Evolutionary conservation across 73 alveolate species (phyloP).

Genomic region (Stentor coeruleus): DNA sequence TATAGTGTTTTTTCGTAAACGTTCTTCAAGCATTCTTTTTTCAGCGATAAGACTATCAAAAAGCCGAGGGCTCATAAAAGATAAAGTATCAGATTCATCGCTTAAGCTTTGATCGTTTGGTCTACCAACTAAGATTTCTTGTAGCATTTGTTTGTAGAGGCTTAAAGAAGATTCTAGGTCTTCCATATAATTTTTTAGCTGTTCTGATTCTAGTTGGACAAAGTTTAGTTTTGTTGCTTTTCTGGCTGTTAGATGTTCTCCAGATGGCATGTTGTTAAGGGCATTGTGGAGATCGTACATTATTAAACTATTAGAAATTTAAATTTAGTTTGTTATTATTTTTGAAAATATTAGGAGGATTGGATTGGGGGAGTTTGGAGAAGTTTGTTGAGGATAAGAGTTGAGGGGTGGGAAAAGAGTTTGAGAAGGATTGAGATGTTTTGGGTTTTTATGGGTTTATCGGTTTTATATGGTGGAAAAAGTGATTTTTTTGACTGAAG

Average conservation of each 20-base stretch:
- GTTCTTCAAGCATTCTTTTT: constrained; percentile 1
- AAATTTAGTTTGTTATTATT: neutral
- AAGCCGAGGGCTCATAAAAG: constrained; percentile 2
- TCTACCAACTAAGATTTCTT: neutral
- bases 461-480: no score
- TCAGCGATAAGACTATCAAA: constrained; percentile 10
- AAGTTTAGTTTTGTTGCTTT: neutral
- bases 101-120: neutral
- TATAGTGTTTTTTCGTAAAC: neutral
- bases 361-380: neutral
- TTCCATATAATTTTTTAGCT: neutral
- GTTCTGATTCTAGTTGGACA: neutral
- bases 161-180: constrained; percentile 16
- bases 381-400: neutral
- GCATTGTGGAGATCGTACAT: constrained; percentile 10
- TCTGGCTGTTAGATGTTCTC: neutral
- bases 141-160: neutral
- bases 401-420: neutral
- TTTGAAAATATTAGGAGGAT: neutral
- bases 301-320: neutral
- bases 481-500: no score
- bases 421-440: no score
- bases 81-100: constrained; percentile 19
- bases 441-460: no score
- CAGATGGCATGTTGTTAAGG: constrained; percentile 1